phyloP scores from a whole-genome alignment of 2,329 filamentous ascomycete species.

The Dactylellina sp. region DNA sequence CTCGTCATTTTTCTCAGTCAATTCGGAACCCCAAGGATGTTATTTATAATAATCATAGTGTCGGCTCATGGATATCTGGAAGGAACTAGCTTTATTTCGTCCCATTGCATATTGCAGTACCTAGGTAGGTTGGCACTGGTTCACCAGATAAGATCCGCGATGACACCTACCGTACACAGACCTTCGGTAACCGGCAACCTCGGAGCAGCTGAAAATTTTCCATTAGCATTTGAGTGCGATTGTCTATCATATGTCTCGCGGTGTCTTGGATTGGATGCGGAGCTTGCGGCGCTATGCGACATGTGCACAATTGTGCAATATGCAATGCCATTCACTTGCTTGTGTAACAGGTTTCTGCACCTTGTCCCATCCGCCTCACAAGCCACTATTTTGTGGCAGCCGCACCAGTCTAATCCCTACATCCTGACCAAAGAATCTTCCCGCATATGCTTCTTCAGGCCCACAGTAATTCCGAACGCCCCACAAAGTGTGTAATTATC shows the following conservation, averaged over 20 bases:
- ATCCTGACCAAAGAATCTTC: background rate
- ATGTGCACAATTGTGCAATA: too few species aligned
- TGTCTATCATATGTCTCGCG: background rate
- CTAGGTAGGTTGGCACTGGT: background rate
- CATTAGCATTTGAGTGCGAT: background rate
- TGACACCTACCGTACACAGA: conserved; percentile 13
- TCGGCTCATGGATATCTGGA: background rate
- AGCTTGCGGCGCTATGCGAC: too few species aligned
- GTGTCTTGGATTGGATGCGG: too few species aligned
- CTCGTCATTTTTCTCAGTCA: conserved; percentile 16
- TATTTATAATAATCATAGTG: conserved; percentile 34
- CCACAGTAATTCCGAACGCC: background rate
- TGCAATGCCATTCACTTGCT: background rate
- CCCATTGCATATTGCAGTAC: too few species aligned
- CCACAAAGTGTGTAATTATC: conserved; percentile 20
- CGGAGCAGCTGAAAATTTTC: conserved; percentile 10
- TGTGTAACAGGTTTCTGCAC: conserved; percentile 26
- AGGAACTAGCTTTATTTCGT: too few species aligned
- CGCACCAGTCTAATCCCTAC: too few species aligned
- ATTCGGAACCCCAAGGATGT: conserved; percentile 41
- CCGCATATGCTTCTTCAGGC: background rate
- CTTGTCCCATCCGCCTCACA: conserved; percentile 1
- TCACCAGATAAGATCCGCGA: conserved; percentile 11
- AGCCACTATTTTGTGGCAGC: conserved; percentile 50
- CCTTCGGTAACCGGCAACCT: conserved; percentile 20